Evolutionary conservation across 2,329 filamentous ascomycete species (phyloP), one percentile per base, ranked within the genome.

Genomic region (Pseudogymnoascus sp.): DNA sequence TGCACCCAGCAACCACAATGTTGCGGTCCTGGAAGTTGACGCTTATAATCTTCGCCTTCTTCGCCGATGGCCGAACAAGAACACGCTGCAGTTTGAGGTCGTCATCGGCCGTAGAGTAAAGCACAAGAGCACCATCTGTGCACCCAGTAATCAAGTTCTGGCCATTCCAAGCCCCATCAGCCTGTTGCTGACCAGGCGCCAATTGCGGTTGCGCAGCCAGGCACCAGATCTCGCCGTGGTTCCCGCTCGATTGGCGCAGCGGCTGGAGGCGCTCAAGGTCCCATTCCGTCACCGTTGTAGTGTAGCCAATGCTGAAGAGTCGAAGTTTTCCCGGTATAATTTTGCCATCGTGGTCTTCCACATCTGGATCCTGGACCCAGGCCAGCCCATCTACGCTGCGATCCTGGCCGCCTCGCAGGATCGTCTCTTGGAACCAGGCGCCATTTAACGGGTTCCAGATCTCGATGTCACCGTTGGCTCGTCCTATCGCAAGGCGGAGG

Each of bases 221-320:
- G 76, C 93, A 97, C 94, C 94, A 99, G 66, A 97, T 93, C 72
- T 97, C 92, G 67, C 92, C 92, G 75, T 96, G 91, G 75, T 95
- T 95, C 53, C 93, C 94, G 70, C 90, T 92, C 16, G 91, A 91
- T 75, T 95, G 89, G 64, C 89, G 85, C 76, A 88, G 84, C 10
- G 92, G 90, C 63, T 84, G 81, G 12, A 90, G 91, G 66, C 86
- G 89, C 68, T 86, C 85, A 23, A 99, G 79, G 77, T 97, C 89
- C 94, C 94, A 99, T 76, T 99, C 94, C 0, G 92, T 97, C 56
- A 99, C 86, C 23, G 88, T 89, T 61, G 89, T 91, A 18, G 92
- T 96, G 74, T 94, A 96, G 63, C 93, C 93, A 72, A 97, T 96
- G 76, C 93, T 97, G 79, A 99, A 99, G 44, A 99, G 84, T 65